These are phyloP conservation scores for Pseudocercospora fijiensis DNA, from an alignment of 2,329 filamentous ascomycete genomes.

Conservation along the genomic window DNA sequence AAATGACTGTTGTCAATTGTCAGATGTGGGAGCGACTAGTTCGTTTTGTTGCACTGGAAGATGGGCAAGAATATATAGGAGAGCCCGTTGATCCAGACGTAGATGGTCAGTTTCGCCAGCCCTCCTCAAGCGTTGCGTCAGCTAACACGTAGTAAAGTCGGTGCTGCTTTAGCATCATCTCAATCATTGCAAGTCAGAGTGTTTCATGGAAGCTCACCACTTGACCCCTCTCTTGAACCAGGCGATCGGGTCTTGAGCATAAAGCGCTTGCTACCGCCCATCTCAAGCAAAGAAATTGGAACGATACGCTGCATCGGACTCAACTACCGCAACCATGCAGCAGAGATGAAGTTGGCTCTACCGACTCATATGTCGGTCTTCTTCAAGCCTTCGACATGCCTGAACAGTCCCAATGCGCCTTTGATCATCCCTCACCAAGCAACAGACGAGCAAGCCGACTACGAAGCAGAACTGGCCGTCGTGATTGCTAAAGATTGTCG, in stretches of 20 bases:
- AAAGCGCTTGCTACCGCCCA: conserved; percentile 6
- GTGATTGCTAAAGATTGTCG: conserved; percentile 56
- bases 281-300: conserved; percentile 7
- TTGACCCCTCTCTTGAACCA: background rate
- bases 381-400: conserved; percentile 17
- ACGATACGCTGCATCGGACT: conserved; percentile 15
- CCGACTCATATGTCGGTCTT: conserved; percentile 16
- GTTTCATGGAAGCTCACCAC: conserved; percentile 1
- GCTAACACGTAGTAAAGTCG: background rate
- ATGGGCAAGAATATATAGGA: background rate
- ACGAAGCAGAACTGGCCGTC: conserved; percentile 52
- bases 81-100: conserved; percentile 8
- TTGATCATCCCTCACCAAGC: conserved; percentile 17
- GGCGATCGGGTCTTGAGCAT: background rate
- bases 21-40: background rate
- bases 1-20: background rate
- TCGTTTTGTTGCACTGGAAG: background rate
- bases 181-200: conserved; percentile 4
- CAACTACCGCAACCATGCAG: conserved; percentile 13
- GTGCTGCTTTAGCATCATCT: conserved; percentile 1
- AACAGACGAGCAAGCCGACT: conserved; percentile 46
- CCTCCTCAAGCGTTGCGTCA: background rate
- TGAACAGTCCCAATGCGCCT: conserved; percentile 9
- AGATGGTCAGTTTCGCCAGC: background rate
- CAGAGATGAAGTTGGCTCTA: conserved; percentile 13